Percentiles rank a stretch among this genome's conserved stretches.
Evolutionary conservation across 1,284 basidiomycete genomes (phyloP).

Genomic region (Rhodofomes roseus): DNA sequence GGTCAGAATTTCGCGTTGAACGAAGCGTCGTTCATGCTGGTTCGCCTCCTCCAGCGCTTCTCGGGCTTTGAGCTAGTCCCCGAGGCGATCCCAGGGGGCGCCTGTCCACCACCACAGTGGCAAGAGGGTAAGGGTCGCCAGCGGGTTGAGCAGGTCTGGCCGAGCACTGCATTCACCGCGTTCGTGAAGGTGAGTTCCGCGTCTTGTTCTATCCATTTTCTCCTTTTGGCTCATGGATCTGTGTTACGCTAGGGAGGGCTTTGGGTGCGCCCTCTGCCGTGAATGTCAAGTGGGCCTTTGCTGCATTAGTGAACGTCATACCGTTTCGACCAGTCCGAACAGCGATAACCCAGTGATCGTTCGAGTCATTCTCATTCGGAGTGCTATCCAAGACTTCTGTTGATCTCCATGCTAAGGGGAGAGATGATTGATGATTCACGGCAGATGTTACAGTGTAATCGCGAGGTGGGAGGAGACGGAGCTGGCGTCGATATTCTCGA

Average conservation of each 20-base stretch:
- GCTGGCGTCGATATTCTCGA: too few relatives aligned
- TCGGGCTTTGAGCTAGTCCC: conserved; percentile 50
- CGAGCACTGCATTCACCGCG: conserved; percentile 6
- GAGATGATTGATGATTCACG: too few relatives aligned
- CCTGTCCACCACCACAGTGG: conserved; percentile 55
- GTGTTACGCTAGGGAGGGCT: neutral
- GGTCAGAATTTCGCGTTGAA: conserved; percentile 33
- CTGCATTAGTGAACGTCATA: too few relatives aligned
- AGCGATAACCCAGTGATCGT: too few relatives aligned
- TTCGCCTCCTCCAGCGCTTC: conserved; percentile 56
- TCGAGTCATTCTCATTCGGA: too few relatives aligned
- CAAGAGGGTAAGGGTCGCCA: conserved; percentile 34
- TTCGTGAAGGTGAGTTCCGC: conserved; percentile 5
- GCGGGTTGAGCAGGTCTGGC: conserved; percentile 7
- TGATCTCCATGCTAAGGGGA: too few relatives aligned
- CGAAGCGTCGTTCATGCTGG: conserved; percentile 28
- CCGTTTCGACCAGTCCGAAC: too few relatives aligned
- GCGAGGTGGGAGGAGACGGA: too few relatives aligned
- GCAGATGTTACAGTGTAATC: too few relatives aligned
- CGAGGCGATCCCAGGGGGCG: conserved; percentile 53
- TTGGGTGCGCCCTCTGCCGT: neutral
- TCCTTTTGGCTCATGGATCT: neutral
- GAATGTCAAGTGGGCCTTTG: too few relatives aligned
- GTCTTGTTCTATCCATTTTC: neutral
- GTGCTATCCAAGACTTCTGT: too few relatives aligned